Percentiles rank a stretch among this genome's conserved stretches.
Conservation (phyloP, 495 filamentous ascomycete species). For the Pseudoneurospora amorphoporcata region DNA sequence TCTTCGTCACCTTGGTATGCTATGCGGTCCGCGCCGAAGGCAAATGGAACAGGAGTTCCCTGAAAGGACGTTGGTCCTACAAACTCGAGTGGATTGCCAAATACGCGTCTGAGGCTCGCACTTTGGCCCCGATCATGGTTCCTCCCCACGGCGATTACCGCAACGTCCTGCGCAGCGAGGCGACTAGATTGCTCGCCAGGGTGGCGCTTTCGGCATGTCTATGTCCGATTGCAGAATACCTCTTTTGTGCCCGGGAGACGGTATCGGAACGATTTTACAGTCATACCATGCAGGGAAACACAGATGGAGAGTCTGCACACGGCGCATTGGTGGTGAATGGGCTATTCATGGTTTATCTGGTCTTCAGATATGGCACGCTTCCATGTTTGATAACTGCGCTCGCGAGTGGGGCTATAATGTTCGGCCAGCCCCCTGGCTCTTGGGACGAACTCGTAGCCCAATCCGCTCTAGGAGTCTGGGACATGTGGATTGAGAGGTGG, state of each 20-base stretch:
- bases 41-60: background rate
- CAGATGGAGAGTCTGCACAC: background rate
- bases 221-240: background rate
- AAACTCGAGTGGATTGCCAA: background rate
- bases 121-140: background rate
- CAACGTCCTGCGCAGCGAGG: background rate
- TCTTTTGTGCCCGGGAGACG: fast-evolving
- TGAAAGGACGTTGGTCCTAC: background rate
- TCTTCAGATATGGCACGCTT: background rate
- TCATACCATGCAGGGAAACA: background rate
- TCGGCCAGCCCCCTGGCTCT: too few relatives aligned
- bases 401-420: background rate
- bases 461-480: background rate
- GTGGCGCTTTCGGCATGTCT: background rate
- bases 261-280: background rate
- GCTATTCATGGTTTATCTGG: background rate
- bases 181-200: background rate
- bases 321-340: background rate
- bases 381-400: background rate
- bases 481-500: background rate
- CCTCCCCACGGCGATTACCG: background rate
- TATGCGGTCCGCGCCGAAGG: fast-evolving
- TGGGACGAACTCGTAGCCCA: too few relatives aligned
- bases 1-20: background rate
- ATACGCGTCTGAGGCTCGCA: too few relatives aligned